phyloP scores from a whole-genome alignment of 2,329 filamentous ascomycete species.

The Chrysoporthe puriensis region DNA sequence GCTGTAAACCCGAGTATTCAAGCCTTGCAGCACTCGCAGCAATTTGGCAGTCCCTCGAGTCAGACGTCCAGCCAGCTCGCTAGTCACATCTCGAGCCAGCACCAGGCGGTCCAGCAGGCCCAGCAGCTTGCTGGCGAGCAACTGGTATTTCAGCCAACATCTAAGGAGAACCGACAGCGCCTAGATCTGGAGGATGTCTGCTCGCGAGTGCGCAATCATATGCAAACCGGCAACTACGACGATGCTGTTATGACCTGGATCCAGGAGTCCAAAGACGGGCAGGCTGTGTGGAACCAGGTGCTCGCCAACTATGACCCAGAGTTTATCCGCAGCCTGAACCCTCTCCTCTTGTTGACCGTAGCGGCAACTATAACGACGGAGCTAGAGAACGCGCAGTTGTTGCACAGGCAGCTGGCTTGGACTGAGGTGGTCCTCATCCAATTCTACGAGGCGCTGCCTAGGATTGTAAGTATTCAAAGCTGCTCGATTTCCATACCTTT shows the following conservation, averaged over 20 bases:
- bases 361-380: slow-evolving; percentile 66
- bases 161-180: slow-evolving; percentile 51
- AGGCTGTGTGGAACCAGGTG: slow-evolving; percentile 64
- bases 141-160: slow-evolving; percentile 44
- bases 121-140: slow-evolving; percentile 28
- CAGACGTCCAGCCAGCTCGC: slow-evolving; percentile 19
- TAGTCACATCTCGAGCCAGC: slow-evolving; percentile 19
- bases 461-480: slow-evolving; percentile 50
- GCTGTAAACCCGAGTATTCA: slow-evolving; percentile 24
- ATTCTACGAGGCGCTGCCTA: slow-evolving; percentile 52
- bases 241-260: slow-evolving; percentile 69
- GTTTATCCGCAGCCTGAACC: slow-evolving; percentile 60
- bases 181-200: slow-evolving; percentile 60
- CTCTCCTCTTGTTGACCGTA: slow-evolving; percentile 66
- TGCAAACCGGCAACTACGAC: slow-evolving; percentile 65
- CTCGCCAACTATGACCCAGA: slow-evolving; percentile 55
- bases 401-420: slow-evolving; percentile 62
- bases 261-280: slow-evolving; percentile 58
- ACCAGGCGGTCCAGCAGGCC: slow-evolving; percentile 20
- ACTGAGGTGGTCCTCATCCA: slow-evolving; percentile 62
- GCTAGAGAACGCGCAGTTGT: slow-evolving; percentile 51
- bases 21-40: slow-evolving; percentile 26
- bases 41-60: slow-evolving; percentile 25
- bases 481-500: background rate
- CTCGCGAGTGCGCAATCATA: slow-evolving; percentile 62